Conservation (phyloP, 768 basidiomycete genomes). For the Cyathus striatus region DNA sequence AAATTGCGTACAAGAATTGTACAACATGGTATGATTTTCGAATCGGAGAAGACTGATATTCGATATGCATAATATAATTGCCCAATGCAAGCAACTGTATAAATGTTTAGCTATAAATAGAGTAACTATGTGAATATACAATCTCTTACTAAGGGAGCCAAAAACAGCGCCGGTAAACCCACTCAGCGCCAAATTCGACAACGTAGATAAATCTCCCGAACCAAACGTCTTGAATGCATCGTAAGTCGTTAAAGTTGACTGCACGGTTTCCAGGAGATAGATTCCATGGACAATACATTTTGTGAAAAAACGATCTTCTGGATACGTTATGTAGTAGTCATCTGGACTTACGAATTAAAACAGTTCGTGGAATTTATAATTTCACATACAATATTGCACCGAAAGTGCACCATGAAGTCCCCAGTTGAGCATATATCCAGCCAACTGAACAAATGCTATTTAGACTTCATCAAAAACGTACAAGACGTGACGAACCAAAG, state of each 20-base stretch:
- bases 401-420: not conserved
- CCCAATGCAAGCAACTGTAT: not conserved
- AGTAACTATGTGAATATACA: not conserved
- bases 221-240: conserved; percentile 1
- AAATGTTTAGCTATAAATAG: not conserved
- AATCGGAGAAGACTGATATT: not conserved
- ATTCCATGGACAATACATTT: conserved; percentile 1
- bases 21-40: not conserved
- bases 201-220: not conserved
- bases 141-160: not conserved
- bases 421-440: not conserved
- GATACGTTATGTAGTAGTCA: not conserved
- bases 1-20: not conserved
- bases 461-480: not conserved
- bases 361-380: not conserved
- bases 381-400: not conserved
- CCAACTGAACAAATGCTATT: not conserved
- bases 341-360: not conserved
- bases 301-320: not conserved
- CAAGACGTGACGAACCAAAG: not conserved
- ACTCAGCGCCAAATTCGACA: not conserved
- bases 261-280: not conserved
- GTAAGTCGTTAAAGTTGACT: not conserved
- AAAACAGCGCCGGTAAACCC: not conserved
- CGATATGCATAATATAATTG: not conserved